Conservation (phyloP, 2,329 filamentous ascomycete genomes). For the Hymenoscyphus albidus region DNA sequence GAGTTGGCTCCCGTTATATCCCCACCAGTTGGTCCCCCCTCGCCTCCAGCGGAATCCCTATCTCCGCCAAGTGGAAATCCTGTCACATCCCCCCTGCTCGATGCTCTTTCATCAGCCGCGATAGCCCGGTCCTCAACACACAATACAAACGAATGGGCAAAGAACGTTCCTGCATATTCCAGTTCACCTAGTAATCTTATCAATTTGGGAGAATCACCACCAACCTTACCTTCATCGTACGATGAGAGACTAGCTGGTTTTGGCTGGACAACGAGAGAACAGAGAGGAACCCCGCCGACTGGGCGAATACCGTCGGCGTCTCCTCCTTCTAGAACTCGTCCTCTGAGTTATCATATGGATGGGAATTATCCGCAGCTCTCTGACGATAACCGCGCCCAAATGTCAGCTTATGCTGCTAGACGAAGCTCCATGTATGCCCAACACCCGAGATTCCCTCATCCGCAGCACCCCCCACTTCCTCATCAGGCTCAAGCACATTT, state of each 20-base stretch:
- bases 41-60: neutral
- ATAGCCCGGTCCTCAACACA: conserved; percentile 27
- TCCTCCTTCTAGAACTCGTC: conserved; percentile 40
- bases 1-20: conserved; percentile 28
- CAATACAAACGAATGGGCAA: conserved; percentile 43
- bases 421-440: conserved; percentile 53
- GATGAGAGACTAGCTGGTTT: conserved; percentile 31
- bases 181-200: conserved; percentile 41
- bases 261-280: conserved; percentile 33
- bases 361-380: conserved; percentile 32
- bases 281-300: conserved; percentile 25
- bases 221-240: conserved; percentile 35
- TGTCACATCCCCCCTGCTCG: conserved; percentile 31
- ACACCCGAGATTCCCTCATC: conserved; percentile 39
- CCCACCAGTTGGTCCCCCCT: neutral
- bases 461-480: conserved; percentile 57
- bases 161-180: conserved; percentile 40
- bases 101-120: conserved; percentile 32
- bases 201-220: conserved; percentile 43
- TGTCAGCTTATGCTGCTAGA: conserved; percentile 40
- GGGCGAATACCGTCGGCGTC: conserved; percentile 31
- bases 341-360: conserved; percentile 50
- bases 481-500: conserved; percentile 76
- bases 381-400: conserved; percentile 47
- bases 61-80: conserved; percentile 23